Percentiles rank a stretch among this genome's conserved stretches.
Evolutionary conservation across 2,329 filamentous ascomycete genomes (phyloP).

Genomic region (Diaporthe vexans): DNA sequence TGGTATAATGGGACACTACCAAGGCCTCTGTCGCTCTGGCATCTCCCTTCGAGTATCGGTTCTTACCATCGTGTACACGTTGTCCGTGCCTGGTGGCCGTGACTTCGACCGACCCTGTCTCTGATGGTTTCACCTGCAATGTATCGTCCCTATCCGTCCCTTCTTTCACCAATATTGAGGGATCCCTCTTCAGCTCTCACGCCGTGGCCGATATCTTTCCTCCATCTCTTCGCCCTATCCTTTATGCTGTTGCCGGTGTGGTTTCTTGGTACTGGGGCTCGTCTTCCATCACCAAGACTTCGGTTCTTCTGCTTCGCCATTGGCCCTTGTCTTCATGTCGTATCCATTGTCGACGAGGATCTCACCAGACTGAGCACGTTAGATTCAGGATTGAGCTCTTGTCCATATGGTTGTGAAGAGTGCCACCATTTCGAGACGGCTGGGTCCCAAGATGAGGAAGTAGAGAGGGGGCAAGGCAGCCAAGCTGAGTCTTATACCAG

Average conservation of each 20-base stretch:
- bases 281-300: neutral
- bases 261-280: neutral
- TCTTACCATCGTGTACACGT: neutral
- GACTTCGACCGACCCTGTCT: neutral
- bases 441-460: neutral
- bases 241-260: neutral
- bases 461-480: neutral
- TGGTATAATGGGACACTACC: neutral
- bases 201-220: neutral
- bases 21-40: slow-evolving; percentile 14
- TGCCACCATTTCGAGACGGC: neutral
- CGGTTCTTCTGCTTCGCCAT: neutral
- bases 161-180: slow-evolving; percentile 26
- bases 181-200: neutral
- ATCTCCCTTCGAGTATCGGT: neutral
- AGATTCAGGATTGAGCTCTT: slow-evolving; percentile 14
- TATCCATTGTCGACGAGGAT: neutral
- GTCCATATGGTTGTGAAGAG: neutral
- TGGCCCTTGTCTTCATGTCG: neutral
- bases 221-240: neutral
- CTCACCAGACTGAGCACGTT: neutral
- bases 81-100: neutral
- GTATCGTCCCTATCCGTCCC: slow-evolving; percentile 11
- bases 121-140: too few species aligned
- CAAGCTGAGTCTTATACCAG: neutral